phyloP scores from a whole-genome alignment of 345 rosid genomes.

The Gossypium stocksii region DNA sequence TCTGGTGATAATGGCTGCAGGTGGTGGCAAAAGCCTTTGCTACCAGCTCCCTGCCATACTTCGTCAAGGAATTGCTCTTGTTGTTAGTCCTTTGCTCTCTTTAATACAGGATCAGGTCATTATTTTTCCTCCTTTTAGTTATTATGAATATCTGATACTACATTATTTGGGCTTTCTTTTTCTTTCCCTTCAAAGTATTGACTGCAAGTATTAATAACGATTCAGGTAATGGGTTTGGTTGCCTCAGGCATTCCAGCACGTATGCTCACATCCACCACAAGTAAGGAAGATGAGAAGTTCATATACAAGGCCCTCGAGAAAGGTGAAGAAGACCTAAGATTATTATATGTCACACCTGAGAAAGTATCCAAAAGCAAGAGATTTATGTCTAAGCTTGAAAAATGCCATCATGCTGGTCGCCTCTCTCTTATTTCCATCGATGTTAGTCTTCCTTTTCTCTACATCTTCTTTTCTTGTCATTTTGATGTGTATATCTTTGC shows the following conservation, averaged over 20 bases:
- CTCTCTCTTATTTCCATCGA: conserved; percentile 82
- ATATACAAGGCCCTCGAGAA: conserved; percentile 88
- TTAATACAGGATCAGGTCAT: conserved; percentile 92
- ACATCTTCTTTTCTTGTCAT: neutral
- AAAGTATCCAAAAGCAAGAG: conserved; percentile 96
- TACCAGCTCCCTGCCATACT: conserved; percentile 92
- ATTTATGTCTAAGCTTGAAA: conserved; percentile 98
- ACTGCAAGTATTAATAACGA: neutral
- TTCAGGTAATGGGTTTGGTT: conserved; percentile 88
- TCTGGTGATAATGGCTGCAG: conserved; percentile 94
- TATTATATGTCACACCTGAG: conserved; percentile 90
- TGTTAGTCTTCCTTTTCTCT: conserved; percentile 41
- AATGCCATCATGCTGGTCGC: conserved; percentile 64
- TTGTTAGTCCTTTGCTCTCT: conserved; percentile 90
- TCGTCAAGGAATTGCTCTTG: conserved; percentile 66
- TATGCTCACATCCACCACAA: conserved; percentile 84
- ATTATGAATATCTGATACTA: neutral
- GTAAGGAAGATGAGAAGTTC: conserved; percentile 83
- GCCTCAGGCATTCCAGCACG: conserved; percentile 77
- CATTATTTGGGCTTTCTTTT: neutral
- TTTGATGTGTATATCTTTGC: neutral
- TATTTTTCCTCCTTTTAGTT: neutral
- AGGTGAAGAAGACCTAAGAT: conserved; percentile 77
- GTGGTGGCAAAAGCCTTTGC: conserved; percentile 98
- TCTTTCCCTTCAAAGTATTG: neutral